Evolutionary conservation across 106 monocot species (phyloP).

Genomic region (Posidonia australis): DNA sequence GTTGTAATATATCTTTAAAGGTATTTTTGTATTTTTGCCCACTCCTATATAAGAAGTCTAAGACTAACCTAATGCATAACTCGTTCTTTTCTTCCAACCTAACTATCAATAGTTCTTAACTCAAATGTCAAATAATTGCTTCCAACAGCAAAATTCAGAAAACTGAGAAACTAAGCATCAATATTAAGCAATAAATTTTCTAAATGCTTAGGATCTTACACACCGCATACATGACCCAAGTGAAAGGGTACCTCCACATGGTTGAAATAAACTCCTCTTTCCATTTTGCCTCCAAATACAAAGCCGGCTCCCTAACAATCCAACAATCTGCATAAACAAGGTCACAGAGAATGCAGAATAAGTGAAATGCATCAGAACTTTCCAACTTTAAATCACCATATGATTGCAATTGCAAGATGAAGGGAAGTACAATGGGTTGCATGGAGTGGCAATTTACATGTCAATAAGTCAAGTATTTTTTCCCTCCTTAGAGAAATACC

Average conservation of each 20-base stretch:
- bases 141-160: no score
- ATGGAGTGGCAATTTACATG: no score
- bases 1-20: no score
- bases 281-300: conserved; percentile 76
- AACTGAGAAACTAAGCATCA: no score
- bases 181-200: no score
- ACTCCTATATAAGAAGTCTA: no score
- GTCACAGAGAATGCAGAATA: background rate
- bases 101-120: no score
- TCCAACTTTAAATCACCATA: background rate
- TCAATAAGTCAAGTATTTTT: background rate
- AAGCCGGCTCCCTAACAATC: conserved; percentile 44
- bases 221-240: conserved; percentile 79
- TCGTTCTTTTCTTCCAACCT: no score
- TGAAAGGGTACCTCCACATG: conserved; percentile 35
- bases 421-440: background rate
- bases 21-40: no score
- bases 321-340: conserved; percentile 58
- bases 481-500: no score
- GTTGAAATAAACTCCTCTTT: conserved; percentile 46
- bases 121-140: no score
- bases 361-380: background rate
- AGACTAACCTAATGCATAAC: no score
- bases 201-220: background rate
- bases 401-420: background rate